Evolutionary conservation across 2,329 filamentous ascomycete species (phyloP), one percentile per base, ranked within the genome.

Genomic region (Sodiomyces alkalinus): DNA sequence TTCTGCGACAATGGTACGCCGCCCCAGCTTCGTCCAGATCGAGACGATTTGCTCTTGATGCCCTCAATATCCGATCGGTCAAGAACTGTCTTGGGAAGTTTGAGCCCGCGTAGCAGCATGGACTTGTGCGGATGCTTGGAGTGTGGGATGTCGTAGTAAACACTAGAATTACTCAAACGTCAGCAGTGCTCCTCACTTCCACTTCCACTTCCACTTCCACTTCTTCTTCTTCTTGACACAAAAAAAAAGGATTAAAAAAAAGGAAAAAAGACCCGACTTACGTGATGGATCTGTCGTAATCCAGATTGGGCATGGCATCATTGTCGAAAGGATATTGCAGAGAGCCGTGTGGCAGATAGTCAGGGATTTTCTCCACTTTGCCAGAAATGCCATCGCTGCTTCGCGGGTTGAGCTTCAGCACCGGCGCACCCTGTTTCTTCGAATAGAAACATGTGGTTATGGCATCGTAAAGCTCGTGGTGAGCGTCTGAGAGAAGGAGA

Each of bases 361-460:
- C 66, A 5, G 80, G 75, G 35, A 90, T 78, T 43, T 90, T 92
- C 46, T 78, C 75, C 15, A 93, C 70, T 28, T 68, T 74, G 19
- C 90, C 90, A 4, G 80, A 70, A 3, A 98, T 56, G 3, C 85
- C 85, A 36, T 78, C 75, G 36, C 78, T 92, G 14, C 72, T 61
- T 29, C 69, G 67, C 19, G 82, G 72, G 40, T 92, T 76, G 26
- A 98, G 63, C 40, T 73, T 75, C 46, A 81, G 70, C 37, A 72
- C 71, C 0, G 68, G 55, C 3, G 60, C 55, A 3, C 68, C 74
- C 39, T 83, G 74, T 41, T 83, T 83, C 56, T 94, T 96, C 13
- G 83, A 87, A 52, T 94, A 98, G 49, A 98, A 92, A 31, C 80
- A 80, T 19, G 66, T 67, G 14, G 78, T 76, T 28, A 96, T 69